phyloP scores from a whole-genome alignment of 208 protist genomes.

The Angomonas ambiguus region DNA sequence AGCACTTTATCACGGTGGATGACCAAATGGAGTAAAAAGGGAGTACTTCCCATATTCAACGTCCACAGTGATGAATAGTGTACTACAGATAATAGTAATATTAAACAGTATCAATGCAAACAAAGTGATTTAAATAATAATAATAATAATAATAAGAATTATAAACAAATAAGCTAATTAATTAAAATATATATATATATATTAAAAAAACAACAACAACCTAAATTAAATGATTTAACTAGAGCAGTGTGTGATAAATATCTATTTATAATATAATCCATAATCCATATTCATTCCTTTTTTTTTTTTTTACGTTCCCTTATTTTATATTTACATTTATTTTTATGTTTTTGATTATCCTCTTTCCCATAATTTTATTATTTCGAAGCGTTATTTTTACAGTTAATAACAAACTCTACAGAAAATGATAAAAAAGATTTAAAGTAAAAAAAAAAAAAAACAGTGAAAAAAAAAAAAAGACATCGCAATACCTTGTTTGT shows the following conservation, averaged over 20 bases:
- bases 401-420: neutral
- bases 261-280: no score
- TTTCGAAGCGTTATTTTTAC: neutral
- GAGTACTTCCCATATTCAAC: neutral
- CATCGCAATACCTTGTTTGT: no score
- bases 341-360: constrained; percentile 1
- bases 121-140: neutral
- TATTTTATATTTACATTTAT: neutral
- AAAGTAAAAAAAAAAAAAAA: constrained; percentile 5
- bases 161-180: neutral
- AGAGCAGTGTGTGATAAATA: no score
- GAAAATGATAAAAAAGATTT: neutral
- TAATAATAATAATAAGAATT: neutral
- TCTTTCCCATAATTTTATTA: neutral
- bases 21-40: neutral
- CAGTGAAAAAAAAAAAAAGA: neutral
- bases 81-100: no score
- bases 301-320: neutral
- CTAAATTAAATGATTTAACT: no score
- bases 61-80: no score
- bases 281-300: no score
- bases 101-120: no score
- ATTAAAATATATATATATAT: neutral
- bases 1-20: constrained; percentile 38
- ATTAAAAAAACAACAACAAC: neutral